Evolutionary conservation across 2,329 filamentous ascomycete genomes (phyloP), one percentile per base, ranked within the genome.

Genomic region (Dactylellina drechsleri): DNA sequence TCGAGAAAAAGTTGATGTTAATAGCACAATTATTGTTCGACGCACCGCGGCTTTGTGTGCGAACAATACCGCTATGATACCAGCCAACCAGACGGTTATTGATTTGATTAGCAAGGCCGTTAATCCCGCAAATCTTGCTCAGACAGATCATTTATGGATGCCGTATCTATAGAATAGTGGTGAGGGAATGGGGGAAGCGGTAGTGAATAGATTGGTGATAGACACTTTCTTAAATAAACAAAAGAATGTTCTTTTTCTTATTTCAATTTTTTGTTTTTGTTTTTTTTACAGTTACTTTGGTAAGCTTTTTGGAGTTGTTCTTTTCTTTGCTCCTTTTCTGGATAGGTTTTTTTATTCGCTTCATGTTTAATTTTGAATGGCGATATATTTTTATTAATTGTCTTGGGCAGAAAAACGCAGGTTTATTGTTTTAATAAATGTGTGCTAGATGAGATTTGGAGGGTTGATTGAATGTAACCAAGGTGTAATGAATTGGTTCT

Each of bases 121-220:
- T 15, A 96, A 97, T 83, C 95, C 95, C 0, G 89, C 92, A 84
- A 93, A 95, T 81, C 82, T 99, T 82, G 90, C 91, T 52, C 88
- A 92, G 82, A 93, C 91, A 80, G 95, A 99, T 85, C 89, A 93
- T 71, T 84, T 99, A 79, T 99, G 95, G 93, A 98, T 98, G 94
- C 90, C 92, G 23, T 99, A 96, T 84, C 84, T 98, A 80, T 98
- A 85, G 43, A 47, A n/a, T n/a, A n/a, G n/a, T n/a, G n/a, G n/a
- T n/a, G n/a, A 28, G 16, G 16, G 1, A 53, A 8, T 52, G 3
- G 13, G 16, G 40, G 12, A 16, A 43, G n/a, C n/a, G n/a, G n/a
- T n/a, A n/a, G n/a, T n/a, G 23, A 10, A 7, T n/a, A 4, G 28
- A 12, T 59, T 52, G 18, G 26, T 56, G 26, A 26, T 16, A 4